These are phyloP conservation scores for Leishmania martiniquensis DNA, from an alignment of 208 protist species.

Conservation along the genomic window DNA sequence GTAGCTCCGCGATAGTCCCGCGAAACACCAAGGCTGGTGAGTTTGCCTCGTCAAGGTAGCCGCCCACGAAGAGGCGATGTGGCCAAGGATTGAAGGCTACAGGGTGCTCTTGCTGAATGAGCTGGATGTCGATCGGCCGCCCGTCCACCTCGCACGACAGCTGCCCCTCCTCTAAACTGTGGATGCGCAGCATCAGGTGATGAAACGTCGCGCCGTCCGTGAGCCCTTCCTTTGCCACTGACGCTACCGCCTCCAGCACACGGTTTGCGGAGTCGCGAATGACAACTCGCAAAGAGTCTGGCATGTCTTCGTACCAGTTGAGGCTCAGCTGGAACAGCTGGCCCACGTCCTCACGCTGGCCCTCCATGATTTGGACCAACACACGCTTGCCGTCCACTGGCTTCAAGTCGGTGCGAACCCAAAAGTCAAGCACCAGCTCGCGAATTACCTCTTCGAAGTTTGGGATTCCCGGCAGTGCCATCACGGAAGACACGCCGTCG, in stretches of 20 bases:
- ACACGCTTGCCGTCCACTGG: slow-evolving; percentile 54
- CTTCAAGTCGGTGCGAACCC: slow-evolving; percentile 75
- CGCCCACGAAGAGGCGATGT: slow-evolving; percentile 87
- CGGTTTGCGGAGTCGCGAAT: slow-evolving; percentile 84
- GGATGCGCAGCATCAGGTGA: slow-evolving; percentile 76
- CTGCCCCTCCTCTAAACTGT: slow-evolving; percentile 80
- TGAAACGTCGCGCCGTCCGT: slow-evolving; percentile 54
- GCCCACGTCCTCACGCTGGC: slow-evolving; percentile 72
- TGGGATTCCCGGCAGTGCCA: slow-evolving; percentile 84
- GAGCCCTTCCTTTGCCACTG: slow-evolving; percentile 28
- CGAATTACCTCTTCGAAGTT: slow-evolving; percentile 86
- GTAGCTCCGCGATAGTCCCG: slow-evolving; percentile 77
- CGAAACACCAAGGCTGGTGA: slow-evolving; percentile 61
- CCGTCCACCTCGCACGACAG: slow-evolving; percentile 78
- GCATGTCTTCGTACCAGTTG: slow-evolving; percentile 79
- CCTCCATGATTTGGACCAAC: slow-evolving; percentile 85
- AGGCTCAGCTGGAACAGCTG: slow-evolving; percentile 85
- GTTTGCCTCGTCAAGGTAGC: slow-evolving; percentile 78
- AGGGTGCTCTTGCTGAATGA: slow-evolving; percentile 88
- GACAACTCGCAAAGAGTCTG: slow-evolving; percentile 68
- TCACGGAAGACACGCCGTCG: slow-evolving; percentile 72
- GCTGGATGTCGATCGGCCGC: slow-evolving; percentile 43
- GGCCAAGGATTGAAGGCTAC: slow-evolving; percentile 89
- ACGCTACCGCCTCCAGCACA: slow-evolving; percentile 79
- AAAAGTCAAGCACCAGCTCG: slow-evolving; percentile 84